A percentile compares a stretch with the other conserved stretches of the same genome.
phyloP scores from a whole-genome alignment of 495 filamentous ascomycete genomes.

The Tuber brumale region DNA sequence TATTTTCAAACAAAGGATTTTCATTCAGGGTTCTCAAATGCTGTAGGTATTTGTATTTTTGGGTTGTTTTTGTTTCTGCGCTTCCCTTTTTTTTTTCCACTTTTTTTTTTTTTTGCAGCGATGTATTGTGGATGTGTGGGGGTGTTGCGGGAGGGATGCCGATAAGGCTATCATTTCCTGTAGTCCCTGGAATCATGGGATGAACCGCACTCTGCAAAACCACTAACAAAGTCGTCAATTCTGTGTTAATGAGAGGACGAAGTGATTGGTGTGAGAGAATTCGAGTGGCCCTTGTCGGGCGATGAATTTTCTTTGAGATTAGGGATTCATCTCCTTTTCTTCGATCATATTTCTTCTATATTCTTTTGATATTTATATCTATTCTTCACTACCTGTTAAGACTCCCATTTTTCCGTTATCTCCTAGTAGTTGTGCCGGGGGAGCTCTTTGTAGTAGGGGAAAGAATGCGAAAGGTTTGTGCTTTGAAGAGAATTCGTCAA shows the following conservation, averaged over 20 bases:
- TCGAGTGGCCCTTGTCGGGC: neutral
- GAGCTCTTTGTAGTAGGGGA: slow-evolving; percentile 4
- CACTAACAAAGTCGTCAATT: slow-evolving; percentile 23
- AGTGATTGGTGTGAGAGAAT: neutral
- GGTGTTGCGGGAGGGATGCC: slow-evolving; percentile 35
- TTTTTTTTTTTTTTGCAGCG: slow-evolving; percentile 22
- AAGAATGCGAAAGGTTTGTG: slow-evolving; percentile 21
- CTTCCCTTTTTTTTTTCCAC: slow-evolving; percentile 16
- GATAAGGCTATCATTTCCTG: slow-evolving; percentile 36
- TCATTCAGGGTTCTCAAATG: slow-evolving; percentile 14
- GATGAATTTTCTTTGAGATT: neutral
- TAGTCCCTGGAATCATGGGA: slow-evolving; percentile 35
- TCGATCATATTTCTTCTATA: slow-evolving; percentile 17
- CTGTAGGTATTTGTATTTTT: slow-evolving; percentile 36
- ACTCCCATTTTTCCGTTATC: neutral
- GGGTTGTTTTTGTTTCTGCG: slow-evolving; percentile 32
- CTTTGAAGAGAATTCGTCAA: slow-evolving; percentile 28
- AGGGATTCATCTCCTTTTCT: neutral
- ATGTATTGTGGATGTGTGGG: slow-evolving; percentile 37
- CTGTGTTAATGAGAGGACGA: slow-evolving; percentile 2
- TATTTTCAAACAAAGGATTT: neutral
- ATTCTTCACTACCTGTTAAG: neutral
- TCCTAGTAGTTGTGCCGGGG: slow-evolving; percentile 4
- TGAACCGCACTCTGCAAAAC: slow-evolving; percentile 33
- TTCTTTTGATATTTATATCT: slow-evolving; percentile 10